Base-by-base conservation (phyloP, 768 basidiomycete genomes). In the Pilatotrama ljubarskyi region DNA sequence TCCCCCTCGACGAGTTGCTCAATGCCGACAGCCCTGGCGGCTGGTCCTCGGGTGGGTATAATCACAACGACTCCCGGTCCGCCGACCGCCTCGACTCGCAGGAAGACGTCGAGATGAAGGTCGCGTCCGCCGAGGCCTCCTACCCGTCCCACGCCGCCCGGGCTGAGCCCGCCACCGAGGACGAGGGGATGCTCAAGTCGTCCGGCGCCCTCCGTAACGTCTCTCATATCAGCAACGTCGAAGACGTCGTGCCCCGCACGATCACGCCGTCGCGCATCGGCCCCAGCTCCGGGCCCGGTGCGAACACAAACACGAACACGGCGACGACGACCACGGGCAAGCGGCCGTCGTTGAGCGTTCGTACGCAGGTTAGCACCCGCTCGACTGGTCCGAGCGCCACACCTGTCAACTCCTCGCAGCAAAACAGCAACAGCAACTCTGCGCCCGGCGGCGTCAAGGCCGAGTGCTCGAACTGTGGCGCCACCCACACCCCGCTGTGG, bases 401-500 rank as follows among this genome's bases (percentile, higher is more conserved):
- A 1, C 82, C 85, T 20, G 86, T 85, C 24, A 84, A 77, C 63
- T 57, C 65, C 37, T 43, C 67, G n/a, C 65, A 64, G 53, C 62
- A 64, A 59, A 64, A 46, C 46, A 63, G 57, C 61, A 59, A 60
- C 57, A 71, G 69, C 57, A 77, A 76, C 66, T 75, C 80, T 25
- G 81, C 82, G 0, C 82, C 81, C 5, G 81, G 79, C 20, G 83
- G 83, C 29, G 80, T 82, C 59, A 93, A 93, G 75, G 89, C 90
- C 6, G 92, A 93, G 66, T 93, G 92, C 68, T 87, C 87, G 7
- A 93, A 93, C 72, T 93, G 91, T 66, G 92, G 91, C 20, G 91
- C 91, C 4, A 93, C 91, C 0, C 91, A 92, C 63, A 93, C 92
- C 0, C 91, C 92, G 7, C 81, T 94, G 25, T 94, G 92, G 91